Base-by-base conservation (phyloP, 352 stramenopile species). In the Globisporangium nagaii region DNA sequence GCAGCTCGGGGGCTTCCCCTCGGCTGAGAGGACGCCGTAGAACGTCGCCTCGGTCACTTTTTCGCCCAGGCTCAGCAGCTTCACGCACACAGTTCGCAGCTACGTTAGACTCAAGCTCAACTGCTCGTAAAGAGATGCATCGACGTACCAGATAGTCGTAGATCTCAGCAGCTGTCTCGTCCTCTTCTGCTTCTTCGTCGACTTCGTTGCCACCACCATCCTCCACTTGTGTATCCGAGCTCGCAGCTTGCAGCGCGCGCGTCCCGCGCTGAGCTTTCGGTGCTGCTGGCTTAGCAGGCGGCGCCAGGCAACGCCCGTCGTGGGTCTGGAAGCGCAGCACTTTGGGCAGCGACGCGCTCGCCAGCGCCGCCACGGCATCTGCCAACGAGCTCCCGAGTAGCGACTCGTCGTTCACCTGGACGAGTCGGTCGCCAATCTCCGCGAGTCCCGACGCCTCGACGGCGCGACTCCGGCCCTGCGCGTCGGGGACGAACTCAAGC, bases 351-450 rank as follows among this genome's bases (percentile, higher is more conserved):
- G 64, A 19, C 1, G 76, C 79, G 0, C 49, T 42, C 41, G 68
- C 45, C 9, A 92, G 64, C 60, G 60, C 60, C 20, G 47, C 40
- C 10, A 92, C 68, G 2, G 72, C 74, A 7, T 59, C 61, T 6
- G 61, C 56, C 28, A 92, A 65, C 2, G 62, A 60, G 12, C 68
- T 56, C 2, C 43, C 65, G 5, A 68, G 49, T 11, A 87, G 60
- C 1, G 53, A 72, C 25, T 70, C 48, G n/a, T 78, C 67, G 43
- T 91, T 88, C 17, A 91, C 72, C 2, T 58, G 57, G 7, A 87
- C 37, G 11, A 91, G 66, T 3, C 60, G 68, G 41, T 91, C 81
- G 2, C 81, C 74, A n/a, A 91, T 77, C 73, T 88, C 73, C 0
- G 78, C 78, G 15, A 88, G 55, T 1, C 73, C 76, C 0, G 72